These are phyloP conservation scores for Akebia trifoliata DNA, from an alignment of 164 flowering plant species.

Conservation along the genomic window DNA sequence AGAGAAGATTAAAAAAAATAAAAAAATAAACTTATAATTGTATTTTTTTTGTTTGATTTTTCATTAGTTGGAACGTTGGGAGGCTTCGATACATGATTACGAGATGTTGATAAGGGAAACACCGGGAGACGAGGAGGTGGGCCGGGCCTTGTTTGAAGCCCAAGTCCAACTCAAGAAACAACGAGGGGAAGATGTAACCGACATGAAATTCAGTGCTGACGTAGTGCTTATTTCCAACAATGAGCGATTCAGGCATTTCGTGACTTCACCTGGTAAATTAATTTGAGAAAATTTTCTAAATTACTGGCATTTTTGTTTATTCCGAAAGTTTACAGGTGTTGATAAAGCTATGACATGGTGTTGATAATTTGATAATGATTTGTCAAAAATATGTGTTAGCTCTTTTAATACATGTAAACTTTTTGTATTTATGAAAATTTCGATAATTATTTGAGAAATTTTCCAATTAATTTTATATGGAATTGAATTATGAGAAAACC, in stretches of 20 bases:
- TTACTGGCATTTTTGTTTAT: no score
- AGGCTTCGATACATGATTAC: slow-evolving; percentile 67
- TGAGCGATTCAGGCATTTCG: slow-evolving; percentile 48
- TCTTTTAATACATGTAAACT: no score
- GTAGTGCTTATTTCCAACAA: slow-evolving; percentile 38
- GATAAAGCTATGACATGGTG: no score
- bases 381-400: no score
- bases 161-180: slow-evolving; percentile 47
- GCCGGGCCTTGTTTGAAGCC: slow-evolving; percentile 51
- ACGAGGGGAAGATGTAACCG: slow-evolving; percentile 36
- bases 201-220: slow-evolving; percentile 40
- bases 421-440: no score
- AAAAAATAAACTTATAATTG: no score
- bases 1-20: not conserved
- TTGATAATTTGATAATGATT: no score
- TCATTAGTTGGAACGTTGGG: slow-evolving; percentile 71
- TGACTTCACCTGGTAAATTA: slow-evolving; percentile 50
- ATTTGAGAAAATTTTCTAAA: not conserved
- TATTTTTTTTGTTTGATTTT: not conserved
- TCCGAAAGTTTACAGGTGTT: no score
- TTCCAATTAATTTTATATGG: not conserved
- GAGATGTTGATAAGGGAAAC: slow-evolving; percentile 60
- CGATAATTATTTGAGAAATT: no score
- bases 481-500: not conserved
- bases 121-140: slow-evolving; percentile 62